Conservation (phyloP, 768 basidiomycete species). For the Pulveroboletus sp. region DNA sequence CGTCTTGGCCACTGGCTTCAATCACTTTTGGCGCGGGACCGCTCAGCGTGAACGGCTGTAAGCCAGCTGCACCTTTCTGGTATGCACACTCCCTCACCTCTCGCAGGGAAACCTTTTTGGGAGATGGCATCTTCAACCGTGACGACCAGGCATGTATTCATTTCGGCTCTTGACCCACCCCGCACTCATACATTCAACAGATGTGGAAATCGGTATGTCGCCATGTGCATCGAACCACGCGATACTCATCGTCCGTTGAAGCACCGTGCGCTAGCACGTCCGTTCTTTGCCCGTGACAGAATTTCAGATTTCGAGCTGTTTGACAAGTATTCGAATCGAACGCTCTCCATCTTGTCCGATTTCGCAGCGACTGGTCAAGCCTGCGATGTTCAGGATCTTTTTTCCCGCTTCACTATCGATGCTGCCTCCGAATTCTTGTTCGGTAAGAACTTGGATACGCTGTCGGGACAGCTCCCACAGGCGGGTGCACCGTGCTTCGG, state of each 20-base stretch:
- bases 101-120: constrained; percentile 51
- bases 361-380: constrained; percentile 38
- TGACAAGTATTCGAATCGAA: constrained; percentile 50
- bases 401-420: constrained; percentile 65
- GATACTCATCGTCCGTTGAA: constrained; percentile 24
- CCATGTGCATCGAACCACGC: not conserved
- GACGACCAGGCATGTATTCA: constrained; percentile 57
- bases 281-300: constrained; percentile 74
- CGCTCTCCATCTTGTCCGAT: constrained; percentile 47
- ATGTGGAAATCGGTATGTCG: constrained; percentile 62
- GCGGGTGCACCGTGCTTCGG: constrained; percentile 47
- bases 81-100: constrained; percentile 8
- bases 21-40: constrained; percentile 64
- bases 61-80: constrained; percentile 21
- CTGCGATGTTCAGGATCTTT: constrained; percentile 68
- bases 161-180: not conserved
- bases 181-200: constrained; percentile 26
- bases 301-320: constrained; percentile 69
- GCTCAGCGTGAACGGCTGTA: constrained; percentile 66
- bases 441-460: constrained; percentile 59
- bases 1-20: constrained; percentile 63
- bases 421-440: constrained; percentile 74
- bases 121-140: constrained; percentile 74
- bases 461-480: constrained; percentile 51
- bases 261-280: constrained; percentile 67